These are phyloP conservation scores for Cutaneotrichosporon cavernicola DNA, from an alignment of 1,284 basidiomycete species.

Conservation along the genomic window DNA sequence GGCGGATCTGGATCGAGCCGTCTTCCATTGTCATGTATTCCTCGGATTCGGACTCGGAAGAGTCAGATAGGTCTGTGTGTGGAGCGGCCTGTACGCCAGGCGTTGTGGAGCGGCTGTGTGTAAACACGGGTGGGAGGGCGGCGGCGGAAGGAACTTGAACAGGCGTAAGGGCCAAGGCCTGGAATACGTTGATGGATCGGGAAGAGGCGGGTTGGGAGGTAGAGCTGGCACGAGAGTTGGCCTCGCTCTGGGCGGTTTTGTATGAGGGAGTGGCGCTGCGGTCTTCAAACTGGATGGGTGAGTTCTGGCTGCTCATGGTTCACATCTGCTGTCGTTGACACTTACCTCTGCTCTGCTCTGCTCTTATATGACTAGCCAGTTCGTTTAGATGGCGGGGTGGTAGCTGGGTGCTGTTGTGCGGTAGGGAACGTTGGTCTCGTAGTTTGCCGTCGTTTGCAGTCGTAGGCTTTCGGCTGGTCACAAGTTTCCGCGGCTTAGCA, in stretches of 20 bases:
- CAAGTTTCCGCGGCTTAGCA: not conserved
- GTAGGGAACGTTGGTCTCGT: not conserved
- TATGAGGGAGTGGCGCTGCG: not conserved
- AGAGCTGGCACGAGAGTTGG: not conserved
- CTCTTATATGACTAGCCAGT: not conserved
- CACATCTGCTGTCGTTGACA: not conserved
- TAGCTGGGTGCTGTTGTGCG: not conserved
- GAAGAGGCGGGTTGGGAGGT: not conserved
- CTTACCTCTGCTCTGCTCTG: not conserved
- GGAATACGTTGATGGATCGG: not conserved
- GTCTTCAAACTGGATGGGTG: not conserved
- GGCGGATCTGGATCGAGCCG: conserved; percentile 8
- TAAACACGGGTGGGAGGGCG: not conserved
- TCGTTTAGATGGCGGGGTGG: no score
- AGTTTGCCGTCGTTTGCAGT: not conserved
- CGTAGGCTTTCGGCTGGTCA: not conserved
- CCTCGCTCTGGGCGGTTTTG: not conserved
- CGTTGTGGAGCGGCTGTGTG: not conserved
- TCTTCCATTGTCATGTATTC: conserved; percentile 4
- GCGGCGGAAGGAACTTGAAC: not conserved
- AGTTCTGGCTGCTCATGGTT: not conserved
- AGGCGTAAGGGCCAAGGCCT: not conserved
- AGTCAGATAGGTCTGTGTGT: not conserved
- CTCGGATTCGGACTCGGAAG: not conserved
- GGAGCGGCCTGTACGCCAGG: not conserved